Evolutionary conservation across 2,329 filamentous ascomycete species (phyloP).

Genomic region (Macrophomina tecta): DNA sequence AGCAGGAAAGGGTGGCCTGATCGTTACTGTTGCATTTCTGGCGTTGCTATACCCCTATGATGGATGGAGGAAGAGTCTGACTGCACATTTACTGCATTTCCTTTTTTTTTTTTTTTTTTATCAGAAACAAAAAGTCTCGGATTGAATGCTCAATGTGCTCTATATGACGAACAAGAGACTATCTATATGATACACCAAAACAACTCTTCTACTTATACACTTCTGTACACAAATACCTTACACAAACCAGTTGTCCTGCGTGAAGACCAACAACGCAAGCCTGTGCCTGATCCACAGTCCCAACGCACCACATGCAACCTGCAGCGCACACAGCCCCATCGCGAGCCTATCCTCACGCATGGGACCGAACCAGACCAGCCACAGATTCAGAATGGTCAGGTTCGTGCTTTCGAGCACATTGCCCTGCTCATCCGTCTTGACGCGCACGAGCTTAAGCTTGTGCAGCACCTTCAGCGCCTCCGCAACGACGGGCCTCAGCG

Average conservation of each 20-base stretch:
- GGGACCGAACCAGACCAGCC: slow-evolving; percentile 94
- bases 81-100: no score
- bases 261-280: slow-evolving; percentile 86
- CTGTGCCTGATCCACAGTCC: slow-evolving; percentile 86
- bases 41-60: slow-evolving; percentile 1
- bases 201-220: background rate
- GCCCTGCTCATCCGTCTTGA: slow-evolving; percentile 71
- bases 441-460: slow-evolving; percentile 69
- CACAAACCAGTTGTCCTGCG: slow-evolving; percentile 73
- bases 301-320: slow-evolving; percentile 75
- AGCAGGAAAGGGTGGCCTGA: background rate
- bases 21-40: background rate
- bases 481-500: slow-evolving; percentile 70
- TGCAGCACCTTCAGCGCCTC: slow-evolving; percentile 71
- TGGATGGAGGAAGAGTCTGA: background rate
- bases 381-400: slow-evolving; percentile 91
- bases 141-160: no score
- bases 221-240: background rate
- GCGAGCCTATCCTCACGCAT: slow-evolving; percentile 86
- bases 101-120: no score
- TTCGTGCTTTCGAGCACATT: slow-evolving; percentile 82
- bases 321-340: slow-evolving; percentile 78
- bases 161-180: background rate
- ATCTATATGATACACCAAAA: no score
- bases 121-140: no score